A percentile compares a stretch with the other conserved stretches of the same genome.
Conservation (phyloP, 495 filamentous ascomycete species). For the Jackrogersella multiformis region DNA sequence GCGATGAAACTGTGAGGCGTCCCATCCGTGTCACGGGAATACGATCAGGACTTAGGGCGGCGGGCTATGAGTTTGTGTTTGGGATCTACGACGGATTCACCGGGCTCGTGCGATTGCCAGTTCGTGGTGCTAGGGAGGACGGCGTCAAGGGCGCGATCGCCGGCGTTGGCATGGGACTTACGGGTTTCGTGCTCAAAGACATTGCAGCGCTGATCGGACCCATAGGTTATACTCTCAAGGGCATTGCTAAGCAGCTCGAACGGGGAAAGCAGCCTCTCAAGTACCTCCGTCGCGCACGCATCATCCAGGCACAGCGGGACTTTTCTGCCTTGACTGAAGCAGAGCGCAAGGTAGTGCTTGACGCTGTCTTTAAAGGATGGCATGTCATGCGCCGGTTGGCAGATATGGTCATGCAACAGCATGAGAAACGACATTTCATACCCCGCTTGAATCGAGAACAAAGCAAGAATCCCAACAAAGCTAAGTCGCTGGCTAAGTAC, state of each 20-base stretch:
- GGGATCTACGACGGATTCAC: slow-evolving; percentile 80
- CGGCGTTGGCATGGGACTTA: slow-evolving; percentile 78
- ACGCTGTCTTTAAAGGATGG: slow-evolving; percentile 54
- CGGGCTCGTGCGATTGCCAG: slow-evolving; percentile 72
- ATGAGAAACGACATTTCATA: slow-evolving; percentile 46
- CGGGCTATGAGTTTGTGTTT: slow-evolving; percentile 71
- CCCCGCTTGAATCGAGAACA: slow-evolving; percentile 40
- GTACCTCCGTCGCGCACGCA: slow-evolving; percentile 59
- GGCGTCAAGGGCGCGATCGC: slow-evolving; percentile 67
- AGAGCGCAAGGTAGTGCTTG: slow-evolving; percentile 37
- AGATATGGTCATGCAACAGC: slow-evolving; percentile 48
- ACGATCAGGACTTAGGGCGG: slow-evolving; percentile 71
- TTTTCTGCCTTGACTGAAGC: slow-evolving; percentile 42
- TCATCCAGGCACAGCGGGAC: slow-evolving; percentile 58
- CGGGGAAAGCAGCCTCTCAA: slow-evolving; percentile 57
- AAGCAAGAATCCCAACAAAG: slow-evolving; percentile 44
- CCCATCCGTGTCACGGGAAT: slow-evolving; percentile 72
- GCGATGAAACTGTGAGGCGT: slow-evolving; percentile 59
- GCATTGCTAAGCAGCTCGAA: slow-evolving; percentile 64
- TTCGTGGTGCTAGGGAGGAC: slow-evolving; percentile 66
- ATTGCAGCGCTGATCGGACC: slow-evolving; percentile 71
- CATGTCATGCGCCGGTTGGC: slow-evolving; percentile 53
- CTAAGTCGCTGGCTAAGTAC: slow-evolving; percentile 25
- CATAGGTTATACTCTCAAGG: slow-evolving; percentile 72
- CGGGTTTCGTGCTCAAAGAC: slow-evolving; percentile 77